Evolutionary conservation across 352 stramenopile species (phyloP).

Genomic region (Phytophthora pluvialis): DNA sequence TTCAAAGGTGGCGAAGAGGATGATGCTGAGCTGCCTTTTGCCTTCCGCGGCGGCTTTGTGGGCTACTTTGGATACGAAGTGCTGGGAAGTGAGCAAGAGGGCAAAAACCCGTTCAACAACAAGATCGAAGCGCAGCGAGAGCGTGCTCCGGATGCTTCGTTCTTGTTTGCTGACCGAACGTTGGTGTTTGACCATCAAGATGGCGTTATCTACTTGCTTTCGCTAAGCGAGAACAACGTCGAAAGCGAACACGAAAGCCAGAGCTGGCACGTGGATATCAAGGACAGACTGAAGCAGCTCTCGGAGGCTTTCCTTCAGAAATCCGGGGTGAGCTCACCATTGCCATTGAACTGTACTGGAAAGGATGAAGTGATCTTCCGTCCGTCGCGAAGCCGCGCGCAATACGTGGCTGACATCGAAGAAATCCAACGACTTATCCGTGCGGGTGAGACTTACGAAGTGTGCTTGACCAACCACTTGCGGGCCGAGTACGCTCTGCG

Average conservation of each 20-base stretch:
- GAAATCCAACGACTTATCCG: slow-evolving; percentile 91
- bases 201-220: slow-evolving; percentile 82
- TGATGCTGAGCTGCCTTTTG: slow-evolving; percentile 58
- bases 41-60: slow-evolving; percentile 85
- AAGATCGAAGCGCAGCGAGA: slow-evolving; percentile 22
- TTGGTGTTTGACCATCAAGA: slow-evolving; percentile 91
- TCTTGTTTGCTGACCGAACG: slow-evolving; percentile 91
- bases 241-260: slow-evolving; percentile 11
- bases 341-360: neutral
- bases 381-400: slow-evolving; percentile 62
- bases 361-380: slow-evolving; percentile 56
- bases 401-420: slow-evolving; percentile 90
- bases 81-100: slow-evolving; percentile 48
- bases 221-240: slow-evolving; percentile 30
- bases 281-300: slow-evolving; percentile 27
- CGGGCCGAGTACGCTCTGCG: slow-evolving; percentile 48
- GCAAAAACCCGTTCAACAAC: slow-evolving; percentile 26
- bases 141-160: slow-evolving; percentile 84
- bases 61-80: slow-evolving; percentile 91
- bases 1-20: slow-evolving; percentile 12
- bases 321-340: neutral
- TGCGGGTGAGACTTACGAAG: slow-evolving; percentile 95
- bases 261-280: slow-evolving; percentile 35
- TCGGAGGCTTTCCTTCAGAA: slow-evolving; percentile 10
- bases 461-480: slow-evolving; percentile 96